Evolutionary conservation across 345 rosid genomes (phyloP), one percentile per base, ranked within the genome.

Genomic region (Laguncularia racemosa): DNA sequence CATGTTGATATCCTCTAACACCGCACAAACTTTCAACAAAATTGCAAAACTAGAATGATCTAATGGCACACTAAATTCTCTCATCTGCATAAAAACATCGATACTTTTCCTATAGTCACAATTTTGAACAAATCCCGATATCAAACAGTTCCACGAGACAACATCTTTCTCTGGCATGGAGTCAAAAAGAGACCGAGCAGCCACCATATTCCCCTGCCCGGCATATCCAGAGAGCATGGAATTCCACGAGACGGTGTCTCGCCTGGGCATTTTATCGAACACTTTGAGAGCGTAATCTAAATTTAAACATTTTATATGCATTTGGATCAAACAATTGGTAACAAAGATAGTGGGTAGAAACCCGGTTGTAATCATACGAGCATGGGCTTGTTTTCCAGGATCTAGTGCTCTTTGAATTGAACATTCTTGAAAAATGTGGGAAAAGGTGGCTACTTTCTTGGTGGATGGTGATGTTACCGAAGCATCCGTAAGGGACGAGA

Each of bases 81-180:
- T 73, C 96, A 89, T 89, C 62, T 78, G 72, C 64, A 70, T 46
- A 33, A 92, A 89, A 70, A 79, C 33, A 52, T 50, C 73, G 61
- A 86, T 61, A 1, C 76, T 57, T 60, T 68, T 81, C 45, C 53
- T 57, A 61, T 59, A 70, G 62, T 89, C 78, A n/a, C 88, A 79
- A 52, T 69, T 79, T 44, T 70, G 85, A 46, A 77, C 19, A 72
- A 64, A 92, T 48, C 93, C 98, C 0, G 98, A 92, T 52, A 89
- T 64, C 82, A 92, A 58, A 0, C 93, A 86, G 67, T 92, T 92
- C 98, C 96, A 92, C 3, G 98, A 86, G 50, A 86, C 71, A 46
- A 77, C 84, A 62, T 92, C 98, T 70, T 84, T 83, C 50, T 57
- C 50, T 4, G 88, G 89, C 89, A 86, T 92, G 44, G 6, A 57